Evolutionary conservation across 768 basidiomycete genomes (phyloP).

Genomic region (Hygrophoropsis aurantiaca): DNA sequence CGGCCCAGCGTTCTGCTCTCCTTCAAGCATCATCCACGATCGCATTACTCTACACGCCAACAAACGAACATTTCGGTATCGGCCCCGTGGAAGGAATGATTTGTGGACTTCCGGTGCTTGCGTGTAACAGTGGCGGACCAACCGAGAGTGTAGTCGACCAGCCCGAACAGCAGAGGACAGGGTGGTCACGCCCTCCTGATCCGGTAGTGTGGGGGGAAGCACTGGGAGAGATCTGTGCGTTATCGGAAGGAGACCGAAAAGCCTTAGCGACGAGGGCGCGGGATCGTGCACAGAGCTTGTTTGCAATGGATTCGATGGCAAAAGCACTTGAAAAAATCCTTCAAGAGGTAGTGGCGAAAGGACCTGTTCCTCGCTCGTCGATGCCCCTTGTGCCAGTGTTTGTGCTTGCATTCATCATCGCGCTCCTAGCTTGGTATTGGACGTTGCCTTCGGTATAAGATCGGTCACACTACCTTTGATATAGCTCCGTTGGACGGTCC

Average conservation of each 20-base stretch:
- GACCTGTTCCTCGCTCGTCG: conserved; percentile 27
- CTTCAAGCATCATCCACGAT: conserved; percentile 65
- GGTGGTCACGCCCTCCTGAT: conserved; percentile 70
- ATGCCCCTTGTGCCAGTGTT: conserved; percentile 9
- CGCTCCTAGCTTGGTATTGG: conserved; percentile 23
- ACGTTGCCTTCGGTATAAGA: conserved; percentile 13
- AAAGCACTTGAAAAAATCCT: conserved; percentile 56
- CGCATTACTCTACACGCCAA: conserved; percentile 88
- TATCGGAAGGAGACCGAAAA: conserved; percentile 41
- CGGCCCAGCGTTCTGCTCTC: conserved; percentile 78
- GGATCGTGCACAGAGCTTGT: conserved; percentile 59
- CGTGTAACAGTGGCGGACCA: conserved; percentile 86
- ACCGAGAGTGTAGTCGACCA: conserved; percentile 75
- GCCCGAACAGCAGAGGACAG: conserved; percentile 54
- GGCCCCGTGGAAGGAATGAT: conserved; percentile 95
- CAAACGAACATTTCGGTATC: conserved; percentile 97
- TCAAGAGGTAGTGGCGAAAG: conserved; percentile 55
- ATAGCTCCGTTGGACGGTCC: too few species aligned
- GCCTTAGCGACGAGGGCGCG: conserved; percentile 56
- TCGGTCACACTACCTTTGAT: too few species aligned
- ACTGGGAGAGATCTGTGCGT: conserved; percentile 55
- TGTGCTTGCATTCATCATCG: conserved; percentile 19
- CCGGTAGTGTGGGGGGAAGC: conserved; percentile 69
- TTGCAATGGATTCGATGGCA: conserved; percentile 79
- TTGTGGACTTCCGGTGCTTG: conserved; percentile 86